phyloP scores from a whole-genome alignment of 2,329 filamentous ascomycete genomes.

The Hymenoscyphus linearis region DNA sequence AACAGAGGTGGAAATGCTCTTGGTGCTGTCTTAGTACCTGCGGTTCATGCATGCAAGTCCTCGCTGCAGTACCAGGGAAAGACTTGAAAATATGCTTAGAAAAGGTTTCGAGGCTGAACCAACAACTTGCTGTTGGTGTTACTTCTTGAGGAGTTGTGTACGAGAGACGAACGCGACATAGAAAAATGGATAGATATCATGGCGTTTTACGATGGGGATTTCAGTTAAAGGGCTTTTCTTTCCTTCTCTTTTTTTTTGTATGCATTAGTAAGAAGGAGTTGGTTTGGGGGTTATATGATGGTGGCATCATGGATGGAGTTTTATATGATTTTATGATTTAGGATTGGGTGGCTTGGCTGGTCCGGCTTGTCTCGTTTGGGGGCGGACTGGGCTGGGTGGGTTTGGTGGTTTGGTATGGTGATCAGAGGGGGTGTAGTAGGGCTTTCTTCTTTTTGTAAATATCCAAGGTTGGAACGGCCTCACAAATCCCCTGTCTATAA shows the following conservation, averaged over 20 bases:
- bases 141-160: neutral
- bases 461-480: neutral
- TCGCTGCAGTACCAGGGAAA: constrained; percentile 23
- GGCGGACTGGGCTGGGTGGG: neutral
- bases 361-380: neutral
- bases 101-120: constrained; percentile 13
- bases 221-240: neutral
- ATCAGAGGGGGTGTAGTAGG: neutral
- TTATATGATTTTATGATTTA: neutral
- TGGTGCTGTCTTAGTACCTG: constrained; percentile 33
- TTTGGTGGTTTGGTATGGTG: neutral
- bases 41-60: constrained; percentile 27
- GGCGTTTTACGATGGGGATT: neutral
- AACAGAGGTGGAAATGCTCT: constrained; percentile 28
- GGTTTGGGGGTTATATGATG: neutral
- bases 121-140: neutral
- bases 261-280: neutral
- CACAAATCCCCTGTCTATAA: neutral
- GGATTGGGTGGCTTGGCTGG: neutral
- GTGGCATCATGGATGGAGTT: neutral
- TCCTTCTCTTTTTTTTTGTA: neutral
- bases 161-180: neutral
- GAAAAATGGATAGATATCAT: neutral
- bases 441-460: neutral
- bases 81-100: constrained; percentile 25